Evolutionary conservation across 2,329 filamentous ascomycete species (phyloP).

Genomic region (Lecanicillium sp.): DNA sequence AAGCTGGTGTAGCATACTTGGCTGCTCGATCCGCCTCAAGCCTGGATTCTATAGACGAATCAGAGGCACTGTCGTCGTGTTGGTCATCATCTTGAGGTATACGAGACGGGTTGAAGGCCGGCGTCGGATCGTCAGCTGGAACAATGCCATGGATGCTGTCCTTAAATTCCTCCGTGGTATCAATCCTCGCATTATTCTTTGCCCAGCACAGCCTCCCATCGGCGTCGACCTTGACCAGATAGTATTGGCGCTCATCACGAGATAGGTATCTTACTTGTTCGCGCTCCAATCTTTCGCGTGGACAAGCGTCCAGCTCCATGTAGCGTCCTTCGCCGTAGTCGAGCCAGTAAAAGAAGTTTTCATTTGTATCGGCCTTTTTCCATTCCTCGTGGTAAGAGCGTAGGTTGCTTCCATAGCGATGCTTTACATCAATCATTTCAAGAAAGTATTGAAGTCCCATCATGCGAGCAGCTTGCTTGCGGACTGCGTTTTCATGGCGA

Average conservation of each 20-base stretch:
- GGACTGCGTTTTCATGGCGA: slow-evolving; percentile 43
- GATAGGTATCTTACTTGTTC: slow-evolving; percentile 80
- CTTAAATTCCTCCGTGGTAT: slow-evolving; percentile 65
- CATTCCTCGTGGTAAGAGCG: slow-evolving; percentile 76
- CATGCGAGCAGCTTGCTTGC: slow-evolving; percentile 60
- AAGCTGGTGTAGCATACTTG: slow-evolving; percentile 56
- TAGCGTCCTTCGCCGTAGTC: slow-evolving; percentile 69
- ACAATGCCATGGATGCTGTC: slow-evolving; percentile 75
- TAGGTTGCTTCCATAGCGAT: slow-evolving; percentile 79
- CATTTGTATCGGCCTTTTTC: slow-evolving; percentile 66
- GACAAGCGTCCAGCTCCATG: slow-evolving; percentile 62
- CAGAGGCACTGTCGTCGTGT: slow-evolving; percentile 20
- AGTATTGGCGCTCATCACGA: slow-evolving; percentile 71
- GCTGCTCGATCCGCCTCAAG: slow-evolving; percentile 52
- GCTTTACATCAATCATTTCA: slow-evolving; percentile 79
- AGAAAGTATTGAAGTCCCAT: slow-evolving; percentile 83
- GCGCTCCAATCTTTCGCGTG: slow-evolving; percentile 64
- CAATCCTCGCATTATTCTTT: slow-evolving; percentile 70
- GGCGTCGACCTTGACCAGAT: slow-evolving; percentile 67
- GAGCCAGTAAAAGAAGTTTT: slow-evolving; percentile 94
- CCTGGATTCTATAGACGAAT: slow-evolving; percentile 32
- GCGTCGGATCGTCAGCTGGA: slow-evolving; percentile 49
- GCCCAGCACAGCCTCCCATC: slow-evolving; percentile 78
- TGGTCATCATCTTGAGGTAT: slow-evolving; percentile 9
- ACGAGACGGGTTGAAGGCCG: slow-evolving; percentile 32